Percentiles rank a stretch among this genome's conserved stretches.
These are phyloP conservation scores for Botrytis squamosa DNA, from an alignment of 2,329 filamentous ascomycete genomes.

Conservation along the genomic window DNA sequence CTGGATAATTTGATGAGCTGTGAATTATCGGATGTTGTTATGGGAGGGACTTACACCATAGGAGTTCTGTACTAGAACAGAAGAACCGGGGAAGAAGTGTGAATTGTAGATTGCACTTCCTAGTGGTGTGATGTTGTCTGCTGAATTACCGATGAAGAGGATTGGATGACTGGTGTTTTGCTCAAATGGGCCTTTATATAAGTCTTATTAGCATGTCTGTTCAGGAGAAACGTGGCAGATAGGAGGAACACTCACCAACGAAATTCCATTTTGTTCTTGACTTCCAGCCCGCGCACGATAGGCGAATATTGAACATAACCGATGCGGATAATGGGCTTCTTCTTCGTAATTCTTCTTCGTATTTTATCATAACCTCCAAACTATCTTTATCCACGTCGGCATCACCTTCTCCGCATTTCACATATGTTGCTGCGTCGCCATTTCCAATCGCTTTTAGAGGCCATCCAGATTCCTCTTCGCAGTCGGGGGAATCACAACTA, in stretches of 20 bases:
- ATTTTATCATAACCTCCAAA: conserved; percentile 38
- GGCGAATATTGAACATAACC: background rate
- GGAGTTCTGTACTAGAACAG: background rate
- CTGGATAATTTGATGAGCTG: background rate
- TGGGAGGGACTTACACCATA: background rate
- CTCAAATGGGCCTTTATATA: conserved; percentile 32
- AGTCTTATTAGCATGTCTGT: background rate
- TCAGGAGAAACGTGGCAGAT: background rate
- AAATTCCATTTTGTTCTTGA: conserved; percentile 12
- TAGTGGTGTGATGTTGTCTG: conserved; percentile 42
- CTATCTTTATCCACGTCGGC: conserved; percentile 42
- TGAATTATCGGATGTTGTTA: background rate
- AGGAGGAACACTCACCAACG: background rate
- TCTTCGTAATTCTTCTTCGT: conserved; percentile 38
- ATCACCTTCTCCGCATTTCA: conserved; percentile 44
- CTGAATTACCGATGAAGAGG: conserved; percentile 41
- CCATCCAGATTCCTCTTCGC: conserved; percentile 29
- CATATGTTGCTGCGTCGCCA: conserved; percentile 40
- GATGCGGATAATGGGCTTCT: background rate
- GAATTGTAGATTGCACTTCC: conserved; percentile 31
- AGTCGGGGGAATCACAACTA: conserved; percentile 27
- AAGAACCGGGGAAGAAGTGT: background rate
- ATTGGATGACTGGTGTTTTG: conserved; percentile 41
- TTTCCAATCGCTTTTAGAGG: conserved; percentile 30
- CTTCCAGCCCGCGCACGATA: conserved; percentile 26